A percentile compares a stretch with the other conserved stretches of the same genome.
phyloP scores from a whole-genome alignment of 768 basidiomycete species.

The Chlorophyllum brunneum region DNA sequence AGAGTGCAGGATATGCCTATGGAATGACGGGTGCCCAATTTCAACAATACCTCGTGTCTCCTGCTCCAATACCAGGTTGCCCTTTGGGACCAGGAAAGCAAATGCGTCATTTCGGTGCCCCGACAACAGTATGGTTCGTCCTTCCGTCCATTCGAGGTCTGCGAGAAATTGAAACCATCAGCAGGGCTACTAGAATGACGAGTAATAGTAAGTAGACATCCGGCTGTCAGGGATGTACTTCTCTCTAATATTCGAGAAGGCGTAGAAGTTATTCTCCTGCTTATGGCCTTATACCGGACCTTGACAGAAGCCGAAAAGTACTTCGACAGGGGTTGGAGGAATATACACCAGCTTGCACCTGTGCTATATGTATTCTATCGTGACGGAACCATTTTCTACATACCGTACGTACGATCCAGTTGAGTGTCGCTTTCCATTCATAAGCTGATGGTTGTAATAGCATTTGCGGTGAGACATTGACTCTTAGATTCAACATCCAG shows the following conservation, averaged over 20 bases:
- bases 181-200: conserved; percentile 2
- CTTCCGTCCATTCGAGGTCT: no score
- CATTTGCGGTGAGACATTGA: not conserved
- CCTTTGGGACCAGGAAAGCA: not conserved
- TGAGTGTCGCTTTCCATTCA: not conserved
- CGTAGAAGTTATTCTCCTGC: not conserved
- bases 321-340: not conserved
- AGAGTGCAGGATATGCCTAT: conserved; percentile 9
- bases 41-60: not conserved
- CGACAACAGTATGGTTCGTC: conserved; percentile 1
- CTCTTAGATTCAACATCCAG: no score
- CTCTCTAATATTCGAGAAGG: not conserved
- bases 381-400: conserved; percentile 9
- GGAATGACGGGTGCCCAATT: conserved; percentile 3
- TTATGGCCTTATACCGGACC: not conserved
- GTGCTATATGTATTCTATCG: conserved; percentile 7
- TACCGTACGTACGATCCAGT: not conserved
- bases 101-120: not conserved
- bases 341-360: not conserved
- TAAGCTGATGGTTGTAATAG: not conserved
- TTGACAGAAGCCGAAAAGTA: not conserved
- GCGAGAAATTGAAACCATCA: not conserved
- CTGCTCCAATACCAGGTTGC: conserved; percentile 4
- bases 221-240: not conserved
- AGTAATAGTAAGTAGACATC: not conserved